Base-by-base conservation (phyloP, 1,284 basidiomycete species). In the Singerocomus rubriflavus region DNA sequence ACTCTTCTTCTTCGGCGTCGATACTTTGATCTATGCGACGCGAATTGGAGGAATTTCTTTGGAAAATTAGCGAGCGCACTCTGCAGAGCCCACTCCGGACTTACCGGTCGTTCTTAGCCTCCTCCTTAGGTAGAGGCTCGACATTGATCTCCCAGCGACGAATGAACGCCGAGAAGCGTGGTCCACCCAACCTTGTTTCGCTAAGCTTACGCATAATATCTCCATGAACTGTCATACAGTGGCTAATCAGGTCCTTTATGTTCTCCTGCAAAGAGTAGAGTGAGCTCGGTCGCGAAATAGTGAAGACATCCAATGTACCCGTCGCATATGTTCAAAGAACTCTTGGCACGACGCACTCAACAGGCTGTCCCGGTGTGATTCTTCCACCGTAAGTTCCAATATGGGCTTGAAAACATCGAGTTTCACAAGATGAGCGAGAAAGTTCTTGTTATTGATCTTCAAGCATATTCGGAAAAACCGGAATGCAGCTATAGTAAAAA, bases 321-420 rank as follows among this genome's bases (percentile, higher is more conserved):
- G 82, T 52, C 90, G 84, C 68, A 98, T 90, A 57, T 83, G 79
- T 62, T 99, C 96, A 62, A 99, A 93, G 56, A 93, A 91, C 66
- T 99, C 96, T 63, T 97, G 86, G 73, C 93, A 98, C 16, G 95
- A 91, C 57, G 93, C 95, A 61, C 87, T 90, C 40, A 99, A 76
- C 57, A 99, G 79, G 69, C 96, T 99, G 71, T 99, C 96, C 52
- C 90, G 79, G 41, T 78, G 77, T 29, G 88, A 88, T 70, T 98
- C 96, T 45, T 80, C 80, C 32, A 88, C 68, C 27, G 93, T 87
- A 51, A 98, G 73, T 50, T 91, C 84, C 46, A 98, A 72, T 52
- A 98, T 84, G 6, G 92, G 89, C 55, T 82, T 81, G 54, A 97
- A 76, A 17, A 94, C 73, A 60, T 94, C 91, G 56, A 90, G 79